Base-by-base conservation (phyloP, 257 asterid genomes). In the Forsythia viridissima region DNA sequence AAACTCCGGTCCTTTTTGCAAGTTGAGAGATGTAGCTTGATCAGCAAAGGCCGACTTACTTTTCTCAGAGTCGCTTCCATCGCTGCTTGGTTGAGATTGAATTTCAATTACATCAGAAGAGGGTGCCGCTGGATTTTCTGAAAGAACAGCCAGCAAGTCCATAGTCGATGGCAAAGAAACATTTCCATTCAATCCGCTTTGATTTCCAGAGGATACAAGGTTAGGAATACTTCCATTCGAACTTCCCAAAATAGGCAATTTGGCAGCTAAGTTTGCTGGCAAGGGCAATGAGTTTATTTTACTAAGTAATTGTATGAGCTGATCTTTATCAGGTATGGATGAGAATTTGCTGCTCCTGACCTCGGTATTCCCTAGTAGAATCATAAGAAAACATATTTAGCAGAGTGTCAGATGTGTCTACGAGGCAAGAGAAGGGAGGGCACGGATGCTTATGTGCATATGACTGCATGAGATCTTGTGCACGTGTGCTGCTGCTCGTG, bases 101-200 rank as follows among this genome's bases (percentile, higher is more conserved):
- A 70, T 73, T 75, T 82, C 91, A 12, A 72, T 37, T 67, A 79
- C 85, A 69, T 84, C 89, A 11, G 89, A 76, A 65, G 85, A 61
- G 34, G 77, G 80, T 40, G 79, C 41, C 10, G 84, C 77, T 4
- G 87, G 83, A 80, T 86, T 77, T 48, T 91, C 86, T 59, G 97
- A 89, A 66, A 93, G 92, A 83, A 77, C 89, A 36, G 90, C 92
- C 51, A 93, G 93, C 82, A 93, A 88, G 88, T 92, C 86, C 93
- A 24, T 88, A 68, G 98, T 92, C 57, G 97, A 88, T 39, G 89
- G 91, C 24, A 87, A 84, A 75, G 90, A 51, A 73, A 85, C 76
- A 21, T 82, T 83, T 21, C 70, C 89, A 74, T 81, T 83, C 63
- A 52, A 69, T 74, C 46, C 78, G 81, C 83, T 73, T 67, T 70